Conservation (phyloP, 2,329 filamentous ascomycete species). For the Colletotrichum abscissum region DNA sequence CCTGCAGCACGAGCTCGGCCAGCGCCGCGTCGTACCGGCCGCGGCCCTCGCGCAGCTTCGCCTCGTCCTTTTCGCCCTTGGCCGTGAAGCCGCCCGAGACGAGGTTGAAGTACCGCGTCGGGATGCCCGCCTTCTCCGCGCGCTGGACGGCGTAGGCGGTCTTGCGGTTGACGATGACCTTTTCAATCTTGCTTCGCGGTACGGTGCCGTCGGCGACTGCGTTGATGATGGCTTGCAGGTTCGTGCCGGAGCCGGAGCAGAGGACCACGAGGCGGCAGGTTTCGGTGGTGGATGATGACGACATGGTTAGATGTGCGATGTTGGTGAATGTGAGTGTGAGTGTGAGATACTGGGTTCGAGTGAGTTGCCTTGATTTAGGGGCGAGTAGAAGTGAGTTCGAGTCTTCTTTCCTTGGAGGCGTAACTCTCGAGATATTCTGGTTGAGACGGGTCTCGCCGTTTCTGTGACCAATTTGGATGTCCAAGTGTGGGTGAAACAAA, state of each 20-base stretch:
- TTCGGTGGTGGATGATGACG: neutral
- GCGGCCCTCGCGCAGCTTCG: constrained; percentile 66
- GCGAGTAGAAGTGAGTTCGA: neutral
- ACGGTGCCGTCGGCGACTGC: constrained; percentile 53
- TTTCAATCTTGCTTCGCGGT: constrained; percentile 54
- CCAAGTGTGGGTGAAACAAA: neutral
- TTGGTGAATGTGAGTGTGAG: neutral
- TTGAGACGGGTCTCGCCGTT: neutral
- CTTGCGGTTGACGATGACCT: constrained; percentile 60
- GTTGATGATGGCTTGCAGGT: constrained; percentile 79
- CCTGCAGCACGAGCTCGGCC: constrained; percentile 72
- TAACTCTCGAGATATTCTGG: neutral
- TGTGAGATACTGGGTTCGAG: neutral
- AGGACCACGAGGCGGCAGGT: constrained; percentile 71
- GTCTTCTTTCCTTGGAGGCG: neutral
- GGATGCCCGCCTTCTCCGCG: constrained; percentile 68
- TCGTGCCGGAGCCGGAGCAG: constrained; percentile 80
- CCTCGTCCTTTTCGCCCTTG: constrained; percentile 70
- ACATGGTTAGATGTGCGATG: neutral
- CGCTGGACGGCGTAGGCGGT: constrained; percentile 55
- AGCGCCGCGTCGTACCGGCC: constrained; percentile 80
- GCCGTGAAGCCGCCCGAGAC: constrained; percentile 74
- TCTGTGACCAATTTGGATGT: neutral
- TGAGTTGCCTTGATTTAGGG: neutral
- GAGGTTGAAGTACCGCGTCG: constrained; percentile 85